Percentiles rank a stretch among this genome's conserved stretches.
Evolutionary conservation across 192 early-diverging fungal species (phyloP).

Genomic region (Coemansia reversa): DNA sequence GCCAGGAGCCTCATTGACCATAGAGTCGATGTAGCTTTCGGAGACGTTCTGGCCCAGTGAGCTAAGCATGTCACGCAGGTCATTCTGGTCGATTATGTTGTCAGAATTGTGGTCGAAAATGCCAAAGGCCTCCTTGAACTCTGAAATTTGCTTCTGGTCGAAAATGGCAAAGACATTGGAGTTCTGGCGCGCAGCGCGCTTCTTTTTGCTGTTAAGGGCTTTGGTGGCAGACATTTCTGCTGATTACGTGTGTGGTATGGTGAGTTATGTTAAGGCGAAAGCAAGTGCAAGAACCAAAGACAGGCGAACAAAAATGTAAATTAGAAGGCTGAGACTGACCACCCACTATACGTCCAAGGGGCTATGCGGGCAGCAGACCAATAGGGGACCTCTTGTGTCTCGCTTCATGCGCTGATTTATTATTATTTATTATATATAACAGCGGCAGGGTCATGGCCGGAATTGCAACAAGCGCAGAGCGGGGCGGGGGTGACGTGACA

Average conservation of each 20-base stretch:
- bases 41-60: conserved; percentile 69
- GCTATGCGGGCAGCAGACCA: not conserved
- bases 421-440: not conserved
- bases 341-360: too few relatives aligned
- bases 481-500: not conserved
- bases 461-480: not conserved
- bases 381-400: not conserved
- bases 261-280: not conserved
- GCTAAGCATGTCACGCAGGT: conserved; percentile 85
- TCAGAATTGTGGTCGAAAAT: conserved; percentile 94
- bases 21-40: conserved; percentile 81
- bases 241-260: not conserved
- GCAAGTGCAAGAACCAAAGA: not conserved
- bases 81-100: conserved; percentile 88
- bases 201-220: conserved; percentile 67
- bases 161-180: conserved; percentile 99
- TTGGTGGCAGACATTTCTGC: conserved; percentile 30
- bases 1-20: conserved; percentile 85
- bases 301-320: not conserved
- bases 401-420: not conserved
- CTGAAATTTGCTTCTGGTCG: conserved; percentile 91
- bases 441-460: not conserved
- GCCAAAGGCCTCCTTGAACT: conserved; percentile 96
- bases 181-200: conserved; percentile 89
- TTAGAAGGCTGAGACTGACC: too few relatives aligned